Evolutionary conservation across 345 rosid genomes (phyloP).

Genomic region (Salix suchowensis): DNA sequence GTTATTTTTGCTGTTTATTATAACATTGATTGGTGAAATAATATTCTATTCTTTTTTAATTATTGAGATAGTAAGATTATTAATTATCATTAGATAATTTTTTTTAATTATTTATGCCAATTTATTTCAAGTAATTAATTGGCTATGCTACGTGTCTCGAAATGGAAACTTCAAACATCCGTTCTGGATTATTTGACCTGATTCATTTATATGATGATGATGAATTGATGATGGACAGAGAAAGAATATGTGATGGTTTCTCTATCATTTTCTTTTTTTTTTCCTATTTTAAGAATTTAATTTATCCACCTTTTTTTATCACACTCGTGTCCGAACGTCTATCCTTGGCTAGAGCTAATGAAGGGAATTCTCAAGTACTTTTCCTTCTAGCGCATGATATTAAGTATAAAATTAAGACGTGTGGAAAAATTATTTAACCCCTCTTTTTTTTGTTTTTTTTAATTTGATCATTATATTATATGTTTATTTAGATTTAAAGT

Average conservation of each 20-base stretch:
- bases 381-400: neutral
- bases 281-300: neutral
- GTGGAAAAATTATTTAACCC: no score
- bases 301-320: neutral
- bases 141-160: neutral
- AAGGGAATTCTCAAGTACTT: neutral
- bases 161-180: neutral
- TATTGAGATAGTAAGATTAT: neutral
- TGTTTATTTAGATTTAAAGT: no score
- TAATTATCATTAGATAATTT: neutral
- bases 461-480: no score
- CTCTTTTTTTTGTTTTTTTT: no score
- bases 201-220: neutral
- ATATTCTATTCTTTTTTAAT: neutral
- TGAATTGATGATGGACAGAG: neutral
- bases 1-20: no score
- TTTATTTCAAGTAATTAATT: neutral
- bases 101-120: no score
- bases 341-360: neutral
- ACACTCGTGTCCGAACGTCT: neutral
- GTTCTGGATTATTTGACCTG: neutral
- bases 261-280: neutral
- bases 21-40: neutral
- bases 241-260: neutral
- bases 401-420: no score